Evolutionary conservation across 2,329 filamentous ascomycete genomes (phyloP), one percentile per base, ranked within the genome.

Genomic region (Gremmenia infestans): DNA sequence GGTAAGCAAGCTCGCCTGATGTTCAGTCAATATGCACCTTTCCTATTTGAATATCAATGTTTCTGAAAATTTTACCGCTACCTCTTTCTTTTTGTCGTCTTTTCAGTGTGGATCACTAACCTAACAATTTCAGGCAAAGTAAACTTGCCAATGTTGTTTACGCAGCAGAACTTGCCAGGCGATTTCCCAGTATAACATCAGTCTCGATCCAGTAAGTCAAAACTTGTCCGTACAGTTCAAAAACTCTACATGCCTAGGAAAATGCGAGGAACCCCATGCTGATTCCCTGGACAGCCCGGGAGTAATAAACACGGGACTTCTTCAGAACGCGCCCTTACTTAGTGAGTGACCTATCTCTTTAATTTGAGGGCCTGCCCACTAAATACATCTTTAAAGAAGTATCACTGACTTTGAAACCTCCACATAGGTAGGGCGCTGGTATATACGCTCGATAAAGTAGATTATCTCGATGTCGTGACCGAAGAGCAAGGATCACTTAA

Each of bases 131-230:
- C 59, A 77, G 74, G 0, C 74, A 78, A 57, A 73, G 71, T 55
- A 81, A 80, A 64, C 64, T 80, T 4, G 78, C 79, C 0, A 76
- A 78, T 59, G 59, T 78, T 4, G 64, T 79, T 2, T 77, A 74
- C 61, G 70, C 73, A 4, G 63, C 66, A 6, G 71, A 76, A 52
- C 60, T 80, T 8, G 72, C 75, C 4, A 59, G 65, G 37, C 70
- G 68, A 3, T 73, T 76, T 52, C 72, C 74, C 0, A 56, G 59
- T 15, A 69, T 78, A 28, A 72, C 64, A 1, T 61, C 65, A 5
- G 68, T 75, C 3, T 63, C 73, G 0, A 60, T 78, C 2, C 73
- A 77, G 28, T 32, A 32, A 32, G 28, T 32, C 28, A 4, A 9
- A 32, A 12, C 4, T 4, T 12, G 9, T 9, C 28, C 8, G 11